phyloP scores from a whole-genome alignment of 805 yeast species.

The Schizosaccharomyces osmophilus region DNA sequence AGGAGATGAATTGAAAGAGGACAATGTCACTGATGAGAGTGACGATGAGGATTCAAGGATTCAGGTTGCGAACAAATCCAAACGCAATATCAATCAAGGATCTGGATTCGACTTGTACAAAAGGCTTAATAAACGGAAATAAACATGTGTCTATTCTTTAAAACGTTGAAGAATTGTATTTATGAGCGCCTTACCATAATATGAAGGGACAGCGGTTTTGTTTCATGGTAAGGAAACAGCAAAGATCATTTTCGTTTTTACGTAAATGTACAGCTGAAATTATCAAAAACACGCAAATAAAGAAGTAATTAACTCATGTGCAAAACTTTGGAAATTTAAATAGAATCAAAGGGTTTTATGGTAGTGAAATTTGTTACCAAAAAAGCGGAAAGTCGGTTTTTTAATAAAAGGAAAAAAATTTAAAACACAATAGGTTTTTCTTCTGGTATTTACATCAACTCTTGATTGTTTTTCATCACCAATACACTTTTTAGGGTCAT shows the following conservation, averaged over 20 bases:
- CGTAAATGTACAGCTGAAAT: background rate
- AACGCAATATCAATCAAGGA: background rate
- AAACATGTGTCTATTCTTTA: background rate
- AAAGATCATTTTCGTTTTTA: background rate
- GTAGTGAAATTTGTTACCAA: too few species aligned
- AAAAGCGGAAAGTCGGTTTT: too few species aligned
- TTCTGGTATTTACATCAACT: too few species aligned
- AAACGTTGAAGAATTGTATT: background rate
- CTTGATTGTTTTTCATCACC: too few species aligned
- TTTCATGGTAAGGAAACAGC: background rate
- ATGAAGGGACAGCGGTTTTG: background rate
- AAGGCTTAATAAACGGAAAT: background rate
- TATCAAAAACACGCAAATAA: background rate
- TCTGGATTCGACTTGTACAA: background rate
- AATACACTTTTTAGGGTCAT: too few species aligned
- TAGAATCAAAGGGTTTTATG: too few species aligned
- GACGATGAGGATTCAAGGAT: background rate
- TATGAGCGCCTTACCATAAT: background rate
- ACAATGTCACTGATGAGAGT: background rate
- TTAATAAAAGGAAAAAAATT: too few species aligned
- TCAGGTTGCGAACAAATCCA: background rate
- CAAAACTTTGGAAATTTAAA: too few species aligned
- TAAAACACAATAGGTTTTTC: too few species aligned
- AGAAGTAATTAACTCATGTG: background rate
- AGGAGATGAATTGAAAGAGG: background rate